Base-by-base conservation (phyloP, 2,329 filamentous ascomycete species). In the Colletotrichum sp. region DNA sequence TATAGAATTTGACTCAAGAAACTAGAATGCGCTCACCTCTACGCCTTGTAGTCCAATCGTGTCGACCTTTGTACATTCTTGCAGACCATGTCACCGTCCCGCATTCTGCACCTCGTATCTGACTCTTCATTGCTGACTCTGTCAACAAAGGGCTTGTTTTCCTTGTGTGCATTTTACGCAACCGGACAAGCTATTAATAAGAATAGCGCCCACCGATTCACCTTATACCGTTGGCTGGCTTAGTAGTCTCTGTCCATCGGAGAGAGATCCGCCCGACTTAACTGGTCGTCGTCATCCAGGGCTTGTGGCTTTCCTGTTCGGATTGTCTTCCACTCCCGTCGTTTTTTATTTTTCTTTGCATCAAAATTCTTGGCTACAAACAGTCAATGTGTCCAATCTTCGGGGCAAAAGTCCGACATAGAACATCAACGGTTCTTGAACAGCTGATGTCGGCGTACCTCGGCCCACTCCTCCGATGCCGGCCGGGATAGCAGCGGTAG, bases 361-460 rank as follows among this genome's bases (percentile, higher is more conserved):
- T 48, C 3, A 21, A 8, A 52, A 7, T 4, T 13, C 2, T 52
- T 52, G n/a, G 2, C 8, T 13, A 52, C 2, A 52, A 21, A 13
- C n/a, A 21, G 18, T 52, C 10, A 13, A 13, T 21, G 3, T 21
- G 43, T 10, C n/a, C 43, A 52, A 21, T 52, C 12, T 3, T 21
- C n/a, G 43, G n/a, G 10, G n/a, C 10, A 21, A 52, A 21, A 21
- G 5, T 52, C n/a, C n/a, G 6, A 52, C n/a, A 13, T 13, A 12
- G 12, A 21, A 21, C n/a, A 52, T 21, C 43, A 21, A 52, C 43
- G 10, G 43, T 21, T 8, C 3, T 52, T 52, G n/a, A 13, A 21
- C n/a, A 52, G 43, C 43, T 52, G n/a, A 52, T 52, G n/a, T 52
- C n/a, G 43, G 43, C n/a, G n/a, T 7, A 52, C 43, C 43, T 52